phyloP scores from a whole-genome alignment of 495 filamentous ascomycete species.

The Talaromyces trachyspermus region DNA sequence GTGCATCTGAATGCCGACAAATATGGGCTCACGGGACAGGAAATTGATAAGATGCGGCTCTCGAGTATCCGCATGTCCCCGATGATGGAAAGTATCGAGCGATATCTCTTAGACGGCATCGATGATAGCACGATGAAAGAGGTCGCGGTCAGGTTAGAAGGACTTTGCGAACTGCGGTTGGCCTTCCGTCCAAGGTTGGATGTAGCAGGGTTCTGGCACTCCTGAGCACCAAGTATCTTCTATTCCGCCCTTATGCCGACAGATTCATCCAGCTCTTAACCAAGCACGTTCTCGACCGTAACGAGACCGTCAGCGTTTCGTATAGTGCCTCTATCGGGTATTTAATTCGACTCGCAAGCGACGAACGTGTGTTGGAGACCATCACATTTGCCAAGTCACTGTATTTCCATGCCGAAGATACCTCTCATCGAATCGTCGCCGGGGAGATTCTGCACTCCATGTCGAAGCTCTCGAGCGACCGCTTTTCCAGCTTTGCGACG shows the following conservation, averaged over 20 bases:
- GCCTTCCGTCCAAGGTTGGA: slow-evolving; percentile 87
- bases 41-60: slow-evolving; percentile 77
- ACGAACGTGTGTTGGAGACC: slow-evolving; percentile 61
- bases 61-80: slow-evolving; percentile 77
- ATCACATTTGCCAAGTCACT: slow-evolving; percentile 58
- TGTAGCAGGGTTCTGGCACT: slow-evolving; percentile 79
- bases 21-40: slow-evolving; percentile 72
- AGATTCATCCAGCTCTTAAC: slow-evolving; percentile 67
- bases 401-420: slow-evolving; percentile 76
- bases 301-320: slow-evolving; percentile 78
- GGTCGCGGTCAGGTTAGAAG: slow-evolving; percentile 62
- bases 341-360: slow-evolving; percentile 63
- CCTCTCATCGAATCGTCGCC: slow-evolving; percentile 60
- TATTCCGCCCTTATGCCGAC: slow-evolving; percentile 72
- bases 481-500: slow-evolving; percentile 69
- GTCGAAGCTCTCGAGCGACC: slow-evolving; percentile 81
- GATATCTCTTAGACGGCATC: slow-evolving; percentile 72
- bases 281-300: slow-evolving; percentile 77
- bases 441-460: slow-evolving; percentile 73
- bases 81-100: slow-evolving; percentile 87
- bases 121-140: slow-evolving; percentile 68
- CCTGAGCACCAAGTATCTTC: slow-evolving; percentile 66
- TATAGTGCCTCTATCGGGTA: slow-evolving; percentile 87
- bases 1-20: slow-evolving; percentile 82
- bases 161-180: slow-evolving; percentile 76